A percentile compares a stretch with the other conserved stretches of the same genome.
Conservation (phyloP, 2,329 filamentous ascomycete genomes). For the Fusarium aywerte region DNA sequence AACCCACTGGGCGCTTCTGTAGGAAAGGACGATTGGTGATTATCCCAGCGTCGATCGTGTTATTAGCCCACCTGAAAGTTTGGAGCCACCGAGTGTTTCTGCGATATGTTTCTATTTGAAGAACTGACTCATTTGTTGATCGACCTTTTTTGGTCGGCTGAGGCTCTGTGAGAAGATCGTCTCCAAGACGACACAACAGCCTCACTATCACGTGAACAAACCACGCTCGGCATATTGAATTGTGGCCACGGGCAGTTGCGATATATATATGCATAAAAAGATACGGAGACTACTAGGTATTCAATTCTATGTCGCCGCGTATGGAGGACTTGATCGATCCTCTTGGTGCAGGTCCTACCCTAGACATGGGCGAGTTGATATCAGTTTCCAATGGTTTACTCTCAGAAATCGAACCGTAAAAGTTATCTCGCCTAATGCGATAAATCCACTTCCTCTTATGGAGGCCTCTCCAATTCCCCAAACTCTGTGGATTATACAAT, state of each 20-base stretch:
- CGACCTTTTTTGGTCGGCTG: background rate
- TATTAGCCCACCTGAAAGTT: slow-evolving; percentile 10
- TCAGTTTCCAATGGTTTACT: background rate
- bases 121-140: background rate
- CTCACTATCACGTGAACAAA: background rate
- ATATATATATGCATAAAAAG: too few relatives aligned
- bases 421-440: background rate
- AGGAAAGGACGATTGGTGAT: slow-evolving; percentile 3
- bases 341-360: background rate
- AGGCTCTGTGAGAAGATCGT: background rate
- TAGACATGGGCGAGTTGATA: background rate
- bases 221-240: too few relatives aligned
- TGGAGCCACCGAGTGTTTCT: slow-evolving; percentile 8
- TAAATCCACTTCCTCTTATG: background rate
- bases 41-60: slow-evolving; percentile 25
- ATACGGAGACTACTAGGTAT: too few relatives aligned
- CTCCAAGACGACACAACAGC: too few relatives aligned
- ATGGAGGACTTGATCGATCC: background rate
- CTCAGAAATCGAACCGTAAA: background rate
- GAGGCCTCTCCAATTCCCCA: background rate
- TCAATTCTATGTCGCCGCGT: background rate
- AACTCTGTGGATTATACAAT: background rate
- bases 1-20: slow-evolving; percentile 2
- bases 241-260: too few relatives aligned
- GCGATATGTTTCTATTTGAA: slow-evolving; percentile 1